Evolutionary conservation across 1,139 yeast genomes (phyloP).

Genomic region (Nakaseomyces delphensis): DNA sequence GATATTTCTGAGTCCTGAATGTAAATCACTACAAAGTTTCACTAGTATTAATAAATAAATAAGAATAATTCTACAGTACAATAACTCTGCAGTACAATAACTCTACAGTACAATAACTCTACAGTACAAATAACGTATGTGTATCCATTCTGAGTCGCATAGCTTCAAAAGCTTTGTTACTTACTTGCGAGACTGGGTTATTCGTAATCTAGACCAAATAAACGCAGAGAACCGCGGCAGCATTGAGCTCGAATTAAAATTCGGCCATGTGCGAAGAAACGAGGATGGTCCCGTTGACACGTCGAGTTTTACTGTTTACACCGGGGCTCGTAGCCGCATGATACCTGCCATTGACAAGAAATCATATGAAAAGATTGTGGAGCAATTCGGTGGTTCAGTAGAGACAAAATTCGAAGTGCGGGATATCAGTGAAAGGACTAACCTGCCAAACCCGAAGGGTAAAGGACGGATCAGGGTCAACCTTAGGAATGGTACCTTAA

Average conservation of each 20-base stretch:
- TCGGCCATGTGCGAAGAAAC: not conserved
- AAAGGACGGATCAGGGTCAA: not conserved
- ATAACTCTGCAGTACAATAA: not conserved
- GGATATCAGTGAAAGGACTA: not conserved
- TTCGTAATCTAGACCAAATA: not conserved
- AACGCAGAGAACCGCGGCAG: not conserved
- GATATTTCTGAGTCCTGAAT: too few relatives aligned
- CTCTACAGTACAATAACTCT: not conserved
- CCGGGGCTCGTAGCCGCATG: not conserved
- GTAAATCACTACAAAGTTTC: too few relatives aligned
- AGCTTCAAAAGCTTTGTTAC: not conserved
- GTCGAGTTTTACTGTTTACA: not conserved
- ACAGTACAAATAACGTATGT: not conserved
- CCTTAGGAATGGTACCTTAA: not conserved
- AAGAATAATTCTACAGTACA: too few relatives aligned
- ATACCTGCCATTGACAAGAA: not conserved
- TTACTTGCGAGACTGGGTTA: not conserved
- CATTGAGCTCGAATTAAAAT: not conserved
- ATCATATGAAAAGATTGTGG: not conserved
- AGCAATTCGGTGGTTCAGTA: not conserved
- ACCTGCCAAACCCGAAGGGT: not conserved
- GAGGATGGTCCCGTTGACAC: not conserved
- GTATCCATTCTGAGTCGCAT: not conserved
- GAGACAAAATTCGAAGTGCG: not conserved
- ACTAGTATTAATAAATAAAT: too few relatives aligned